A percentile compares a stretch with the other conserved stretches of the same genome.
Conservation (phyloP, 805 yeast genomes). For the Sugiyamaella marilandica region DNA sequence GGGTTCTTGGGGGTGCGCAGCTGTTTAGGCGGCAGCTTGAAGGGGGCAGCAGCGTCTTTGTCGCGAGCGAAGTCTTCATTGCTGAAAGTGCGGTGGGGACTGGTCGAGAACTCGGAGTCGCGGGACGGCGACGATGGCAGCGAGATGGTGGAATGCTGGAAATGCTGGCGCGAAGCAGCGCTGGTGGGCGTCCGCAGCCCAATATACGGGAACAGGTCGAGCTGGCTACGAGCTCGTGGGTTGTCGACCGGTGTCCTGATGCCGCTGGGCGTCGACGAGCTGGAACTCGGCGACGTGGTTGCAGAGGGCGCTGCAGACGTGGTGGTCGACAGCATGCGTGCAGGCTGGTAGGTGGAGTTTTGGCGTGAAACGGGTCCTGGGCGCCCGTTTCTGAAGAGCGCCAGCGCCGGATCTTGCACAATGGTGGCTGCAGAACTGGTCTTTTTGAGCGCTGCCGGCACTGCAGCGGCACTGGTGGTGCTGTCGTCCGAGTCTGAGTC, state of each 20-base stretch:
- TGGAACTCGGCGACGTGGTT: background rate
- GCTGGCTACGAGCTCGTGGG: background rate
- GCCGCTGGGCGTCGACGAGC: background rate
- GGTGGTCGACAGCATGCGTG: background rate
- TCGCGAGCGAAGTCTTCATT: background rate
- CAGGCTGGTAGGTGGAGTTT: background rate
- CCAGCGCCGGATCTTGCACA: background rate
- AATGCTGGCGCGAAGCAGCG: constrained; percentile 2
- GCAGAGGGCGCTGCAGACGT: background rate
- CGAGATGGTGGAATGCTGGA: constrained; percentile 5
- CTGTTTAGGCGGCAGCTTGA: constrained; percentile 48
- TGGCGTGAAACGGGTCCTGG: background rate
- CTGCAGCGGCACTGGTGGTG: background rate
- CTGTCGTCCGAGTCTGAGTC: background rate
- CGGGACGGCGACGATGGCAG: constrained; percentile 16
- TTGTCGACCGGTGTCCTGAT: background rate
- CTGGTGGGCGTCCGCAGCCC: constrained; percentile 1
- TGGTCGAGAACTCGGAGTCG: constrained; percentile 8
- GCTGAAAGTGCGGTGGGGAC: constrained; percentile 6
- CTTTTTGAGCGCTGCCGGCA: constrained; percentile 1
- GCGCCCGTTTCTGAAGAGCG: background rate
- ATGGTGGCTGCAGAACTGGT: background rate
- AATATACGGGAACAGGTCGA: background rate
- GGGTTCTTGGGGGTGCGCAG: constrained; percentile 81
- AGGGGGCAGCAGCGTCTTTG: background rate